These are phyloP conservation scores for Yamadazyma trypodendri DNA, from an alignment of 1,139 yeast genomes.

Conservation along the genomic window DNA sequence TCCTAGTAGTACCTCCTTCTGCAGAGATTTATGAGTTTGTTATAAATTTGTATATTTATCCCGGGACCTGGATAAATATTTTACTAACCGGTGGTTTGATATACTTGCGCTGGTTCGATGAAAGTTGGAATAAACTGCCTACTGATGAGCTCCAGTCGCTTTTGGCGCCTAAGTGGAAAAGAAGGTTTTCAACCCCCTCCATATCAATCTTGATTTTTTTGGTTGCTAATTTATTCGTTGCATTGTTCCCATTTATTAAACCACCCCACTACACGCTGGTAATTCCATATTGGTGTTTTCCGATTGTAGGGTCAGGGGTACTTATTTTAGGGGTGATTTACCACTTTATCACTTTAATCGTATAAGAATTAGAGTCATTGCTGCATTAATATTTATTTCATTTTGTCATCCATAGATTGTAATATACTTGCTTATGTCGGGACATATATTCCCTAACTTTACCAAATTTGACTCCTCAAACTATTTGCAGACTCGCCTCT, in stretches of 20 bases:
- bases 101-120: slow-evolving; percentile 27
- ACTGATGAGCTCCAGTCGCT: slow-evolving; percentile 17
- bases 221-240: slow-evolving; percentile 50
- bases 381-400: too few species aligned
- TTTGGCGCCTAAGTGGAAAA: slow-evolving; percentile 21
- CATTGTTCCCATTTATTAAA: slow-evolving; percentile 57
- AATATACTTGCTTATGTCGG: too few species aligned
- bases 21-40: slow-evolving; percentile 48
- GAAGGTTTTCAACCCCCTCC: slow-evolving; percentile 24
- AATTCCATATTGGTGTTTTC: slow-evolving; percentile 58
- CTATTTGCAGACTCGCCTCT: too few species aligned
- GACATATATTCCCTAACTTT: too few species aligned
- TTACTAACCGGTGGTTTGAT: slow-evolving; percentile 41
- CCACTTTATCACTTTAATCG: slow-evolving; percentile 13
- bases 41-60: slow-evolving; percentile 49
- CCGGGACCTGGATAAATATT: slow-evolving; percentile 52
- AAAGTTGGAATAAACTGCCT: slow-evolving; percentile 10
- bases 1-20: slow-evolving; percentile 47
- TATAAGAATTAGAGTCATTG: too few species aligned
- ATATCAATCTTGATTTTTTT: slow-evolving; percentile 38
- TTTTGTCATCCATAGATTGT: too few species aligned
- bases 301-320: slow-evolving; percentile 51
- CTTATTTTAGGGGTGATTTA: slow-evolving; percentile 45
- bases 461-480: too few species aligned
- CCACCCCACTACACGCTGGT: slow-evolving; percentile 39